Base-by-base conservation (phyloP, 768 basidiomycete genomes). In the Termitomyces sp. region DNA sequence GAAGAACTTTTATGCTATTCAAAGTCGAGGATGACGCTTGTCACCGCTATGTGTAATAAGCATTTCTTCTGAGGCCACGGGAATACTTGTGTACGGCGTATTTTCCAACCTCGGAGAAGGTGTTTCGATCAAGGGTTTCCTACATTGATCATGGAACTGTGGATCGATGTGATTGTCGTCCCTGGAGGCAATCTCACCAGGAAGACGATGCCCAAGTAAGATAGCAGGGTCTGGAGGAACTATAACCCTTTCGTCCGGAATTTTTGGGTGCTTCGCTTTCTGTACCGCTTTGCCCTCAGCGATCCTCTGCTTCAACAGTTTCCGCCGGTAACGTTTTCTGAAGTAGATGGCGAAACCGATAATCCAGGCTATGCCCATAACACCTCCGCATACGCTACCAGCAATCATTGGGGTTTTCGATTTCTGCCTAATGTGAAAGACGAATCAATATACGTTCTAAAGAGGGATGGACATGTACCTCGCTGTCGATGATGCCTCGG, bases 211-310 rank as follows among this genome's bases (percentile, higher is more conserved):
- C 20, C 82, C 82, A 47, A 81, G 71, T n/a, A 86, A 68, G 33
- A 87, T 75, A 43, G 85, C 86, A n/a, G 86, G 85, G 69, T 88
- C 86, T 1, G 85, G 85, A 20, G 85, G 85, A 20, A 86, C 82
- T 53, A 86, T 74, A 56, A 84, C 72, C 50, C 72, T 77, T 64
- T 81, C 78, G 55, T 75, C 72, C 18, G 74, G 70, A 49, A 71
- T 68, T 51, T 72, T 69, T 56, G 74, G 64, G 57, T 73, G 72
- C 65, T 77, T 78, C 55, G 66, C 68, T 56, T 73, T 67, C 18
- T 79, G 76, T 57, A 76, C 67, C 4, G 74, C 71, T 64, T 75
- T 77, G 35, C 82, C 82, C n/a, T 73, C 72, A 8, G 72, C 76
- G 50, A 77, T 72, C 40, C 70, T 68, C 13, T 75, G 74, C 33